Percentiles rank a stretch among this genome's conserved stretches.
Conservation (phyloP, 148 eudicot genomes). For the Drosera capensis region DNA sequence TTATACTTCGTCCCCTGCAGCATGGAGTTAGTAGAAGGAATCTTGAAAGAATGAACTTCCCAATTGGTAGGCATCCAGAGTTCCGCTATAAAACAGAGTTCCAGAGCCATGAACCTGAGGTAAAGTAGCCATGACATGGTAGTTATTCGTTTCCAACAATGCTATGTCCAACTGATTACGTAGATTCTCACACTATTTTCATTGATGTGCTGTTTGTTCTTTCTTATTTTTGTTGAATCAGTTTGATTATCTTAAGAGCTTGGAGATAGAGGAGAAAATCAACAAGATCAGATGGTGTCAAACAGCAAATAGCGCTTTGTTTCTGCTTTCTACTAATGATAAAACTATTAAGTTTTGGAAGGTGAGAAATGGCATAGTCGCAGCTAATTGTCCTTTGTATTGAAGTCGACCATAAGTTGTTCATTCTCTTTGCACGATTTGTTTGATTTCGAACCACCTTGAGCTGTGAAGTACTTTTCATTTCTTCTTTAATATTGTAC, state of each 20-base stretch:
- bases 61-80: slow-evolving; percentile 74
- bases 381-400: background rate
- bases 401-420: no score
- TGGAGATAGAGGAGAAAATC: slow-evolving; percentile 99
- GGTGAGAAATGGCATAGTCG: slow-evolving; percentile 23
- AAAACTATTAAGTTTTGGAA: slow-evolving; percentile 97
- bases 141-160: slow-evolving; percentile 1
- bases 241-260: slow-evolving; percentile 99
- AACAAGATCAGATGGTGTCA: slow-evolving; percentile 99
- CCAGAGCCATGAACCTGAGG: slow-evolving; percentile 99
- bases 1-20: slow-evolving; percentile 14
- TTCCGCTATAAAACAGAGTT: slow-evolving; percentile 98
- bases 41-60: slow-evolving; percentile 54
- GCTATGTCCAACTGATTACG: background rate
- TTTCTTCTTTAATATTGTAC: no score
- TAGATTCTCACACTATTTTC: background rate
- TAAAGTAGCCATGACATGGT: slow-evolving; percentile 10
- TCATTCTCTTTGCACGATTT: no score
- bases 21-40: slow-evolving; percentile 57
- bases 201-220: background rate
- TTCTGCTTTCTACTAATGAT: slow-evolving; percentile 92
- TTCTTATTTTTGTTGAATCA: slow-evolving; percentile 19
- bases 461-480: no score
- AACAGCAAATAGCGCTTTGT: slow-evolving; percentile 77
- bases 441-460: background rate